phyloP scores from a whole-genome alignment of 2,329 filamentous ascomycete genomes.

The Talaromyces sp. region DNA sequence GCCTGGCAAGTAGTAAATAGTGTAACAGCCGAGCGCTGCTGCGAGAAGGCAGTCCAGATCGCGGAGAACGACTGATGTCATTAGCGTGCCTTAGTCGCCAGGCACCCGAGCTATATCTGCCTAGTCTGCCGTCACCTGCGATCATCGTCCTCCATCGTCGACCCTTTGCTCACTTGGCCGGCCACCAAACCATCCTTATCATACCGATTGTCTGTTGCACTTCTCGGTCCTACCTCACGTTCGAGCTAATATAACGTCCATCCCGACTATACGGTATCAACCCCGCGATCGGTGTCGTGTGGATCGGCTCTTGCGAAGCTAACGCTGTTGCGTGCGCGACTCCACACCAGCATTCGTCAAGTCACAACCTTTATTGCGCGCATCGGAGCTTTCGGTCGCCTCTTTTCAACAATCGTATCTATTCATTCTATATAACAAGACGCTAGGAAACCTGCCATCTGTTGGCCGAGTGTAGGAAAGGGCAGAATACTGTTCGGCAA shows the following conservation, averaged over 20 bases:
- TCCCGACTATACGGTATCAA: not conserved
- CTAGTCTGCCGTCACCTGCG: not conserved
- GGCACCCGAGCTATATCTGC: conserved; percentile 6
- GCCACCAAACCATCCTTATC: not conserved
- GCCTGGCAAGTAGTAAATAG: not conserved
- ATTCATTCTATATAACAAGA: not conserved
- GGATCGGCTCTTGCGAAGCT: not conserved
- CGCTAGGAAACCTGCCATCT: not conserved
- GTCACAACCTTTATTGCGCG: too few species aligned
- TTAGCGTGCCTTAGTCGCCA: conserved; percentile 5
- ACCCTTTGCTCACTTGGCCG: not conserved
- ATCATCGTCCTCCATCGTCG: not conserved
- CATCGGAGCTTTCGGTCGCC: not conserved
- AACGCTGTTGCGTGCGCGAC: not conserved
- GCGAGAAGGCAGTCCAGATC: not conserved
- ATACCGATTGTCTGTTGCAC: not conserved
- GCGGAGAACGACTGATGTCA: conserved; percentile 2
- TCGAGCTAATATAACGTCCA: not conserved
- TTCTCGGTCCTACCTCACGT: not conserved
- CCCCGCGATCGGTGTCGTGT: not conserved
- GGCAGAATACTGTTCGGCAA: not conserved
- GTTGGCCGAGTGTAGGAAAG: not conserved
- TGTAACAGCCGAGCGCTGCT: too few species aligned
- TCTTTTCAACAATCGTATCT: not conserved
- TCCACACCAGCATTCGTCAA: not conserved